Conservation (phyloP, 2,329 filamentous ascomycete genomes). For the Colletotrichum lupini region DNA sequence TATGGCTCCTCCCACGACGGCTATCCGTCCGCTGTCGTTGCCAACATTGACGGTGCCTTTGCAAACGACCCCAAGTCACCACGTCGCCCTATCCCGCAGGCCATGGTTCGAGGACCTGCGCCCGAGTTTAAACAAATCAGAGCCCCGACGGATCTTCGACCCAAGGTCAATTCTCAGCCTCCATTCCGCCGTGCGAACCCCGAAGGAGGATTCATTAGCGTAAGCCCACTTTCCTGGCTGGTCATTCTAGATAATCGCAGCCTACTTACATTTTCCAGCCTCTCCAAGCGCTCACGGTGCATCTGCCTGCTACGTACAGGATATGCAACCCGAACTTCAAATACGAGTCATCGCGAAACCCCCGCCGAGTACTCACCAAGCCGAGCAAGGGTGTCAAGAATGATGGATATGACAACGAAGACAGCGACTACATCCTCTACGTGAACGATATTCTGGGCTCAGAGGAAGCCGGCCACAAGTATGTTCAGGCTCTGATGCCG, state of each 20-base stretch:
- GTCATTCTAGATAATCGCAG: not conserved
- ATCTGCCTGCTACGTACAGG: constrained; percentile 93
- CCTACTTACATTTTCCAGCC: constrained; percentile 68
- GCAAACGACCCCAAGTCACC: constrained; percentile 65
- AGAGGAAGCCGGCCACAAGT: constrained; percentile 98
- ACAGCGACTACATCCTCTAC: constrained; percentile 98
- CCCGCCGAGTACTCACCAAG: constrained; percentile 94
- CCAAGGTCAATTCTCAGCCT: constrained; percentile 87
- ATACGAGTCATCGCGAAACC: constrained; percentile 97
- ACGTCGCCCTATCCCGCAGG: constrained; percentile 62
- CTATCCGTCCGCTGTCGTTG: constrained; percentile 78
- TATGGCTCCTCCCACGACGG: constrained; percentile 76
- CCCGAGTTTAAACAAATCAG: constrained; percentile 89
- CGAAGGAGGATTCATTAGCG: constrained; percentile 97
- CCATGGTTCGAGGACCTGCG: constrained; percentile 72
- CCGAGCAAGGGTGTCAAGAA: constrained; percentile 99
- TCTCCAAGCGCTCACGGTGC: constrained; percentile 92
- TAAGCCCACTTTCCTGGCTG: constrained; percentile 56
- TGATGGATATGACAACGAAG: constrained; percentile 98
- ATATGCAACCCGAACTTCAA: constrained; percentile 99
- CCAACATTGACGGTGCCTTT: constrained; percentile 76
- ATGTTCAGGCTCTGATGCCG: constrained; percentile 45
- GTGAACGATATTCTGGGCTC: constrained; percentile 98
- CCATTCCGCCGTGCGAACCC: constrained; percentile 93
- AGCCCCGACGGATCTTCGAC: constrained; percentile 78